Conservation (phyloP, 805 yeast genomes). For the Peterozyma toletana region DNA sequence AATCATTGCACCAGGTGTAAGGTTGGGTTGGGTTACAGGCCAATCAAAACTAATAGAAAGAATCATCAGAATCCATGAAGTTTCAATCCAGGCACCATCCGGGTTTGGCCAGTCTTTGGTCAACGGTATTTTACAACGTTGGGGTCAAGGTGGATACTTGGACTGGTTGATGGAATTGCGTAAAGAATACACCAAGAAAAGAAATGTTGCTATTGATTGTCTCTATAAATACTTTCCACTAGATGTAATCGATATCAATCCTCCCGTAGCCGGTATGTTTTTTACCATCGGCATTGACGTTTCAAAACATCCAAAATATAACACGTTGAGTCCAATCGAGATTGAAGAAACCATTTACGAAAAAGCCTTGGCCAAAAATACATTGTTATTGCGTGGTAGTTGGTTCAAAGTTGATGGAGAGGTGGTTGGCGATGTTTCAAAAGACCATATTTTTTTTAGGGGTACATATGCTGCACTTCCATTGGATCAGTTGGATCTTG, state of each 20-base stretch:
- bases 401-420: constrained; percentile 62
- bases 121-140: constrained; percentile 64
- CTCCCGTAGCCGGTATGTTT: constrained; percentile 87
- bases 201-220: constrained; percentile 82
- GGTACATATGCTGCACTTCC: constrained; percentile 88
- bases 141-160: constrained; percentile 88
- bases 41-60: constrained; percentile 60
- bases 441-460: constrained; percentile 60
- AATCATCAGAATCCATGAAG: constrained; percentile 68
- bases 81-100: constrained; percentile 69
- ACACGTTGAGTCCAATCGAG: constrained; percentile 49
- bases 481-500: constrained; percentile 49
- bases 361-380: constrained; percentile 49
- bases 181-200: constrained; percentile 76
- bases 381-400: constrained; percentile 74
- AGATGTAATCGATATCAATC: constrained; percentile 31
- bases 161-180: constrained; percentile 85
- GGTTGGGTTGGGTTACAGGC: constrained; percentile 87
- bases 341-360: constrained; percentile 63
- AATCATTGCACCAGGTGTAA: constrained; percentile 84
- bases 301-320: constrained; percentile 70
- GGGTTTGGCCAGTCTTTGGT: constrained; percentile 74
- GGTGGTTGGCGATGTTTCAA: constrained; percentile 27
- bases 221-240: constrained; percentile 51
- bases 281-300: constrained; percentile 71